Conservation (phyloP, 257 asterid species). For the Jaltomata sinuosa region DNA sequence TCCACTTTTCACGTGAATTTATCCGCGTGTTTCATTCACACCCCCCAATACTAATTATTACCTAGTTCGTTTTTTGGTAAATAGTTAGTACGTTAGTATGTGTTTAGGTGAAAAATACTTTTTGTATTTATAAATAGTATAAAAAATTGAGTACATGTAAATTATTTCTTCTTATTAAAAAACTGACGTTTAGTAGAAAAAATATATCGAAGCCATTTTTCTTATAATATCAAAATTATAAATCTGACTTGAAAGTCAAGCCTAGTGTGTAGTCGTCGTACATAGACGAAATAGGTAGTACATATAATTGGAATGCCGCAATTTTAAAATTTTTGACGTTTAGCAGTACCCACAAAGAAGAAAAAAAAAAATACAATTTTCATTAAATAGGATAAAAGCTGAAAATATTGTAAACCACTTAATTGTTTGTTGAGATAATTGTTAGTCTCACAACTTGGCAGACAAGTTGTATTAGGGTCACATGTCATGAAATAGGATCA, state of each 20-base stretch:
- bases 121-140: too few species aligned
- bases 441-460: neutral
- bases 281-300: neutral
- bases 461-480: neutral
- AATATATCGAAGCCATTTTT: neutral
- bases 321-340: neutral
- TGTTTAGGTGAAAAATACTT: too few species aligned
- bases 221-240: neutral
- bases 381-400: neutral
- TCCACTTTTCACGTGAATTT: conserved; percentile 3
- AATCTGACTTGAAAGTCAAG: neutral
- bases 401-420: neutral
- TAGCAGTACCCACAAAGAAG: rapidly evolving
- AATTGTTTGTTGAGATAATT: neutral
- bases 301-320: neutral
- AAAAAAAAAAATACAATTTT: neutral
- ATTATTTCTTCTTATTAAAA: too few species aligned
- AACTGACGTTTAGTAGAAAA: too few species aligned
- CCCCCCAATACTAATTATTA: neutral
- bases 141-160: too few species aligned
- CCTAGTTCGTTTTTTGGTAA: neutral
- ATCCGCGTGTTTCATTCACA: neutral
- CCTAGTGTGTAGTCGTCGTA: neutral
- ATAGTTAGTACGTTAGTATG: too few species aligned
- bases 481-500: neutral